Evolutionary conservation across 1,139 yeast species (phyloP).

Genomic region (Zhuliangozyma parablackwelliae): DNA sequence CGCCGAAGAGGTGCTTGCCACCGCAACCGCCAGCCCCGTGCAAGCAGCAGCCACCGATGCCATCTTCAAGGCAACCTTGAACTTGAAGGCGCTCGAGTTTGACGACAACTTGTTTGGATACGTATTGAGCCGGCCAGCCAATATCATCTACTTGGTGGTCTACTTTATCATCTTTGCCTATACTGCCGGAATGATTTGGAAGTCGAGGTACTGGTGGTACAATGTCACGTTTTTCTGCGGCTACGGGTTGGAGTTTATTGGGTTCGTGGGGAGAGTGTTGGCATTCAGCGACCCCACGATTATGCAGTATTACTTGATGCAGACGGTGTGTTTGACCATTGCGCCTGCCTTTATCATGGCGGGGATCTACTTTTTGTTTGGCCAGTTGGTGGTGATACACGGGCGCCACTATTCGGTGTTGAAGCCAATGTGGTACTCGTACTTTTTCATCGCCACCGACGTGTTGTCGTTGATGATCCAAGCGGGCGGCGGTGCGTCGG

Average conservation of each 20-base stretch:
- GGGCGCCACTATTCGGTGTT: slow-evolving; percentile 60
- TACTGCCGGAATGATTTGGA: slow-evolving; percentile 15
- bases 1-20: slow-evolving; percentile 33
- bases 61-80: slow-evolving; percentile 28
- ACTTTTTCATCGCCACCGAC: slow-evolving; percentile 64
- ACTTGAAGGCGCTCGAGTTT: slow-evolving; percentile 23
- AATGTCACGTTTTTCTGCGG: slow-evolving; percentile 28
- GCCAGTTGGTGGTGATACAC: slow-evolving; percentile 66
- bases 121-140: slow-evolving; percentile 23
- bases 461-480: slow-evolving; percentile 67
- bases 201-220: slow-evolving; percentile 27
- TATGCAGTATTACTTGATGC: slow-evolving; percentile 51
- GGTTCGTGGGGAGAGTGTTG: slow-evolving; percentile 62
- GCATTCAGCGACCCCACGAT: slow-evolving; percentile 40
- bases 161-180: slow-evolving; percentile 21
- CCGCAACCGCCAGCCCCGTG: slow-evolving; percentile 29
- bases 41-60: slow-evolving; percentile 29
- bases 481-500: slow-evolving; percentile 80
- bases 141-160: slow-evolving; percentile 25
- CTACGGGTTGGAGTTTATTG: slow-evolving; percentile 41
- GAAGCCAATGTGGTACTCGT: slow-evolving; percentile 73
- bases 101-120: slow-evolving; percentile 24
- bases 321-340: slow-evolving; percentile 66
- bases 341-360: slow-evolving; percentile 92
- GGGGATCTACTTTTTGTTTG: slow-evolving; percentile 74